phyloP scores from a whole-genome alignment of 1,284 basidiomycete genomes.

The Malassezia japonica region DNA sequence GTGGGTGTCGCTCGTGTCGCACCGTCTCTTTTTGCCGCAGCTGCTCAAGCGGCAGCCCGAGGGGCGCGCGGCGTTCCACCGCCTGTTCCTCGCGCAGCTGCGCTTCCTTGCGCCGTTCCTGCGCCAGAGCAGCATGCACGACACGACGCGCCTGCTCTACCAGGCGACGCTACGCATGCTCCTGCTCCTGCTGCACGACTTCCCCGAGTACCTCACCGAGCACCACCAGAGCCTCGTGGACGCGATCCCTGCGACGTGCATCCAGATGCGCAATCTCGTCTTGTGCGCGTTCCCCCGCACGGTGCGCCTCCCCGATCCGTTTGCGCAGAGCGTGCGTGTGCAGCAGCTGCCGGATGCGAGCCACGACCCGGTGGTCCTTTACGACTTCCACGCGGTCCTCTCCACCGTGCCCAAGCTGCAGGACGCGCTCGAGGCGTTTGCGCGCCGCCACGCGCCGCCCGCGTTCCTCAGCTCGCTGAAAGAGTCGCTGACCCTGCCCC shows the following conservation, averaged over 20 bases:
- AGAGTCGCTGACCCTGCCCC: conserved; percentile 11
- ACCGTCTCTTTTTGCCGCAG: conserved; percentile 95
- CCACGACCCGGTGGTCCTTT: conserved; percentile 75
- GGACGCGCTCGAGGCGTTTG: conserved; percentile 20
- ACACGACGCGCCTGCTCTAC: conserved; percentile 79
- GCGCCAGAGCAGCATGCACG: conserved; percentile 66
- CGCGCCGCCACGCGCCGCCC: conserved; percentile 17
- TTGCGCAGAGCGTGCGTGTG: conserved; percentile 51
- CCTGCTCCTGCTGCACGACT: conserved; percentile 91
- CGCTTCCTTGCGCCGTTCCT: conserved; percentile 89
- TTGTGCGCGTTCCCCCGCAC: conserved; percentile 84
- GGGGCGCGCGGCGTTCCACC: conserved; percentile 66
- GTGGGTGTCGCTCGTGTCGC: conserved; percentile 93
- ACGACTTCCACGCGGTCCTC: conserved; percentile 74
- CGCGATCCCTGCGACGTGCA: conserved; percentile 79
- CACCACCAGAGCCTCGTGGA: conserved; percentile 94
- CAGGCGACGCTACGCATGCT: conserved; percentile 83
- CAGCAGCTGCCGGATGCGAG: conserved; percentile 73
- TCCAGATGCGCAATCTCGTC: conserved; percentile 92
- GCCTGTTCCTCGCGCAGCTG: conserved; percentile 79
- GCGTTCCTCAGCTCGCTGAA: conserved; percentile 16
- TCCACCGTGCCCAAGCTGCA: conserved; percentile 54
- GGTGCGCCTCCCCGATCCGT: conserved; percentile 74
- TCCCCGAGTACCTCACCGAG: conserved; percentile 93
- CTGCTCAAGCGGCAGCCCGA: conserved; percentile 75